Conservation (phyloP, 78 protist genomes). For the Dictyostelium purpureum region DNA sequence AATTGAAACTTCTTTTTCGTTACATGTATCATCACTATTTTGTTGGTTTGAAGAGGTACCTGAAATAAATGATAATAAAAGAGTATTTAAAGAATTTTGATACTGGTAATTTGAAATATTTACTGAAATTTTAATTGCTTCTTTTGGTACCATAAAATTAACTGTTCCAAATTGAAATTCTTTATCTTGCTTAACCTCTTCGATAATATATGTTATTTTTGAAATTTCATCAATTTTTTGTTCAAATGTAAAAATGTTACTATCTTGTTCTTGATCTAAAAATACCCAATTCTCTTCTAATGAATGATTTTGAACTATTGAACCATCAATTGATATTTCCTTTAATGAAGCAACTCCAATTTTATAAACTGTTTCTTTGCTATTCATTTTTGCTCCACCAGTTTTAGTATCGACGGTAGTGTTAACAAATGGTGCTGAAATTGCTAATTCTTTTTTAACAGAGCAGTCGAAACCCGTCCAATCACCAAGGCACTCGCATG, state of each 20-base stretch:
- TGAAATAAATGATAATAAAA: neutral
- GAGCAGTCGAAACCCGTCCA: neutral
- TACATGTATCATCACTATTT: neutral
- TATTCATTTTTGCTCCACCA: neutral
- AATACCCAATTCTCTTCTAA: neutral
- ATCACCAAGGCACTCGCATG: neutral
- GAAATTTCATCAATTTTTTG: neutral
- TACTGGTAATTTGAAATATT: neutral
- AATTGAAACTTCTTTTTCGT: neutral
- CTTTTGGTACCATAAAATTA: neutral
- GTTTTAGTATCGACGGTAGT: neutral
- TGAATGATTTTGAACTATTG: neutral
- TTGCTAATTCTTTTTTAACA: neutral
- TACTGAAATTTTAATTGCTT: neutral
- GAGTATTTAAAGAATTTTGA: neutral
- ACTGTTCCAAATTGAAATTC: neutral
- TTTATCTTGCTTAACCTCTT: neutral
- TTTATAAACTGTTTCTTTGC: neutral
- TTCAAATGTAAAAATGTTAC: neutral
- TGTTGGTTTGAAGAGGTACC: neutral
- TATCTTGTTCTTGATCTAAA: neutral
- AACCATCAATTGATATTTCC: neutral
- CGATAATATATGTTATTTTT: neutral
- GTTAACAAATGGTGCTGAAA: neutral
- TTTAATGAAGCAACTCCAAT: neutral